A percentile compares a stretch with the other conserved stretches of the same genome.
These are phyloP conservation scores for Prinsepia uniflora DNA, from an alignment of 306 rosid genomes.

Conservation along the genomic window DNA sequence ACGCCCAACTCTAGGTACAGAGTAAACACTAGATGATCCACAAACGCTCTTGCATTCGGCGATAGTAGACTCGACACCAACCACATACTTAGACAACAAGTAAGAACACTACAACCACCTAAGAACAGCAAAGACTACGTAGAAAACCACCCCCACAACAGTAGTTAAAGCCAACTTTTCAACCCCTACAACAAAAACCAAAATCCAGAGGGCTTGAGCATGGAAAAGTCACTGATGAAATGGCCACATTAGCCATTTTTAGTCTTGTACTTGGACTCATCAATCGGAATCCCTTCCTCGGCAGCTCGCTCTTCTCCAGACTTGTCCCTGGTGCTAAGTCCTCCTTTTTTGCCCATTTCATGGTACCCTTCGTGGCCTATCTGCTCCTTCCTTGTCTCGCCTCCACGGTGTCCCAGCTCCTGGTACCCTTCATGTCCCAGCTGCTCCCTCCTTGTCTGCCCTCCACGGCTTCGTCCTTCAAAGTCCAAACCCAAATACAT, in stretches of 20 bases:
- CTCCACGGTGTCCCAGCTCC: slow-evolving; percentile 31
- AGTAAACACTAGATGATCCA: not conserved
- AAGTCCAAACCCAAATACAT: not conserved
- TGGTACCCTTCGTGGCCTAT: slow-evolving; percentile 28
- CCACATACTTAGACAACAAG: not conserved
- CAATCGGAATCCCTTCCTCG: slow-evolving; percentile 44
- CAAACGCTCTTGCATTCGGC: not conserved
- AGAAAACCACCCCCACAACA: not conserved
- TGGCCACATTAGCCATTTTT: not conserved
- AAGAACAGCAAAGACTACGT: not conserved
- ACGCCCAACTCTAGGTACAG: not conserved
- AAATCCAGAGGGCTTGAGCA: not conserved
- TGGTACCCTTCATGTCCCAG: slow-evolving; percentile 54
- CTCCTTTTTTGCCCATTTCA: slow-evolving; percentile 70
- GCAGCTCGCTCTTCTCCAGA: slow-evolving; percentile 34
- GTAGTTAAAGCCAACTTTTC: not conserved
- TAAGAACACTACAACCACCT: not conserved
- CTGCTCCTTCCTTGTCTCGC: slow-evolving; percentile 34
- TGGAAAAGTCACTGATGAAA: not conserved
- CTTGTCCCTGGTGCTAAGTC: slow-evolving; percentile 51
- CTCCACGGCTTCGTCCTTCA: slow-evolving; percentile 58
- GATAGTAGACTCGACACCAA: too few species aligned
- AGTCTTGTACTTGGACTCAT: slow-evolving; percentile 59
- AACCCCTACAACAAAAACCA: not conserved
- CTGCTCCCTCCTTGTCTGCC: slow-evolving; percentile 59